A percentile compares a stretch with the other conserved stretches of the same genome.
Conservation (phyloP, 176 grass and related monocot species). For the Oropetium thomaeum region DNA sequence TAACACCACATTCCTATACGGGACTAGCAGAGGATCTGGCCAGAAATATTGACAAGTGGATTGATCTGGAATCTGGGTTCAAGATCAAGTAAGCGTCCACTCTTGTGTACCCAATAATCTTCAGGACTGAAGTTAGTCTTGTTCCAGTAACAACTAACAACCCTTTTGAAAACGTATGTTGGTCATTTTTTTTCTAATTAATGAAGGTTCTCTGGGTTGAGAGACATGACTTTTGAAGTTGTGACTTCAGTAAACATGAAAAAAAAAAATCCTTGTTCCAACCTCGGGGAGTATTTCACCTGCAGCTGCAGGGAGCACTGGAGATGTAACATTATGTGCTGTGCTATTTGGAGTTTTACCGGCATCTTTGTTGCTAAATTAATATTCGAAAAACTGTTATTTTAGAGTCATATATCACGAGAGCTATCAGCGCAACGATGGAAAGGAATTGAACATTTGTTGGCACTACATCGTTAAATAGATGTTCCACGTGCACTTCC, state of each 20-base stretch:
- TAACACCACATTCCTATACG: slow-evolving; percentile 75
- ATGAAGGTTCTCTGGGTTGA: not conserved
- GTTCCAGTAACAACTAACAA: not conserved
- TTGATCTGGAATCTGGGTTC: slow-evolving; percentile 55
- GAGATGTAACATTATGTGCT: not conserved
- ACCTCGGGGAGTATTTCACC: too few relatives aligned
- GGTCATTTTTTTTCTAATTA: not conserved
- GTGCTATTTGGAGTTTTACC: not conserved
- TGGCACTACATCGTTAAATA: not conserved
- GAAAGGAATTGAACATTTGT: not conserved
- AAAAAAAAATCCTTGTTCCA: too few relatives aligned
- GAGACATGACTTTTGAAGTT: not conserved
- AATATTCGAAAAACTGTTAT: not conserved
- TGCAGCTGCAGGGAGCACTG: not conserved
- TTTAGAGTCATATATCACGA: not conserved
- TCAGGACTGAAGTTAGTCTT: not conserved
- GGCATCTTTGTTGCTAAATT: too few relatives aligned
- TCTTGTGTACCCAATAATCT: not conserved
- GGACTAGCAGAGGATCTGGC: slow-evolving; percentile 77
- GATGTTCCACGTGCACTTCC: not conserved
- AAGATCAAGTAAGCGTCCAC: slow-evolving; percentile 40
- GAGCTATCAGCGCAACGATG: not conserved
- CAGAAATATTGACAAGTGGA: slow-evolving; percentile 47
- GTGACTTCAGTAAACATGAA: not conserved
- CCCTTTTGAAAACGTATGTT: not conserved